These are phyloP conservation scores for Moricandia arvensis DNA, from an alignment of 345 rosid species.

Conservation along the genomic window DNA sequence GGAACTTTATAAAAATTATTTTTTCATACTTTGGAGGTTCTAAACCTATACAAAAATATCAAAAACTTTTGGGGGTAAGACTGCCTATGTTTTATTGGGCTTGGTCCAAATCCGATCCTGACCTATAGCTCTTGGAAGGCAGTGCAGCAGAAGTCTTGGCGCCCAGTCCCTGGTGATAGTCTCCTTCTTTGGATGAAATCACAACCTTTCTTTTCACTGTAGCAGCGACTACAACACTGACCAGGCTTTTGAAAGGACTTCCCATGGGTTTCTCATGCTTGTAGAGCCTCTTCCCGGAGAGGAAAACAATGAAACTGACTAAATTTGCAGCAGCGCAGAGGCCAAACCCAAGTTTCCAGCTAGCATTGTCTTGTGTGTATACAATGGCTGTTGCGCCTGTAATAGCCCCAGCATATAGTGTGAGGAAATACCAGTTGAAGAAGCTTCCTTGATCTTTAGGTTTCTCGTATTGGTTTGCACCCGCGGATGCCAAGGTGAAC, in stretches of 20 bases:
- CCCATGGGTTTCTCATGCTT: slow-evolving; percentile 40
- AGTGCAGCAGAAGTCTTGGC: not conserved
- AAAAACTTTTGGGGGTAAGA: too few species aligned
- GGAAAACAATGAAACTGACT: slow-evolving; percentile 36
- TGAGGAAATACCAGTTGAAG: slow-evolving; percentile 44
- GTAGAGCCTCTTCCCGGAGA: slow-evolving; percentile 44
- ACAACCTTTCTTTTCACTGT: slow-evolving; percentile 38
- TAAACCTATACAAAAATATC: too few species aligned
- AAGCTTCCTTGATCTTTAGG: not conserved
- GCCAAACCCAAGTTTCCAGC: slow-evolving; percentile 56
- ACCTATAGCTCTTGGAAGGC: slow-evolving; percentile 44
- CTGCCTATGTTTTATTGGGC: too few species aligned
- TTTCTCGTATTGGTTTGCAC: slow-evolving; percentile 47
- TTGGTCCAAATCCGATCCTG: not conserved
- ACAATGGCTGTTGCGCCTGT: slow-evolving; percentile 39
- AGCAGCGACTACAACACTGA: slow-evolving; percentile 48
- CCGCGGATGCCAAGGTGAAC: slow-evolving; percentile 23
- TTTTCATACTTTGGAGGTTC: too few species aligned
- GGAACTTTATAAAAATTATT: too few species aligned
- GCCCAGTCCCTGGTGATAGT: slow-evolving; percentile 33
- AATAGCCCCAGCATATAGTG: slow-evolving; percentile 17
- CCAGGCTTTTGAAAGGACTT: slow-evolving; percentile 46
- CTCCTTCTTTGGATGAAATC: slow-evolving; percentile 32
- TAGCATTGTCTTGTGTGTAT: slow-evolving; percentile 44
- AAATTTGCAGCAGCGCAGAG: slow-evolving; percentile 37